Evolutionary conservation across 1,139 yeast genomes (phyloP).

Genomic region (Pichia sp.): DNA sequence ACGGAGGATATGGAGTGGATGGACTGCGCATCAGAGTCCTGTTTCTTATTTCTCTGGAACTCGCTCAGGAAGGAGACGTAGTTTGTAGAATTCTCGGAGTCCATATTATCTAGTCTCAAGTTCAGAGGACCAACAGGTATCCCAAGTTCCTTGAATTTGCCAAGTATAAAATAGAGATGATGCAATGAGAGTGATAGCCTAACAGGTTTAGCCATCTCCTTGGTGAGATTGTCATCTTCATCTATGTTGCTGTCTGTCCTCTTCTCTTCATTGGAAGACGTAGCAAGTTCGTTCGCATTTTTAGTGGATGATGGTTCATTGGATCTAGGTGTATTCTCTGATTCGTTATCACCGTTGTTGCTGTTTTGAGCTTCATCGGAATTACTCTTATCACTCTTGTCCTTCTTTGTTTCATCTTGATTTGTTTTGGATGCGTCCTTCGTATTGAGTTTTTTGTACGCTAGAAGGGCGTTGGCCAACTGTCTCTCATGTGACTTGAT

Average conservation of each 20-base stretch:
- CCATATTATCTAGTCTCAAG: conserved; percentile 51
- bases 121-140: conserved; percentile 60
- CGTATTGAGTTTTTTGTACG: conserved; percentile 26
- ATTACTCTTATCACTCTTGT: not conserved
- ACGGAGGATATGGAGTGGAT: conserved; percentile 58
- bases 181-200: conserved; percentile 53
- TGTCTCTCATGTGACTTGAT: conserved; percentile 33
- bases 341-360: conserved; percentile 34
- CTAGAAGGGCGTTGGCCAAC: conserved; percentile 29
- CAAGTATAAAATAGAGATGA: conserved; percentile 54
- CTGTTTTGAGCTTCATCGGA: too few species aligned
- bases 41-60: conserved; percentile 39
- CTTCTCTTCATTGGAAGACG: not conserved
- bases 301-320: too few species aligned
- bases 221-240: conserved; percentile 10
- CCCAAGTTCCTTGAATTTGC: conserved; percentile 47
- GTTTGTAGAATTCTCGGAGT: conserved; percentile 42
- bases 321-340: conserved; percentile 32
- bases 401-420: conserved; percentile 3
- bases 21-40: conserved; percentile 52
- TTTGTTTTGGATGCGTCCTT: conserved; percentile 8
- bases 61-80: conserved; percentile 36
- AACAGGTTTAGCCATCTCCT: conserved; percentile 34
- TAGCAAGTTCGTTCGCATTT: too few species aligned
- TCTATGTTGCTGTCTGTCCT: conserved; percentile 4